Percentiles rank a stretch among this genome's conserved stretches.
These are phyloP conservation scores for Acrodontium crateriforme DNA, from an alignment of 2,329 filamentous ascomycete species.

Conservation along the genomic window DNA sequence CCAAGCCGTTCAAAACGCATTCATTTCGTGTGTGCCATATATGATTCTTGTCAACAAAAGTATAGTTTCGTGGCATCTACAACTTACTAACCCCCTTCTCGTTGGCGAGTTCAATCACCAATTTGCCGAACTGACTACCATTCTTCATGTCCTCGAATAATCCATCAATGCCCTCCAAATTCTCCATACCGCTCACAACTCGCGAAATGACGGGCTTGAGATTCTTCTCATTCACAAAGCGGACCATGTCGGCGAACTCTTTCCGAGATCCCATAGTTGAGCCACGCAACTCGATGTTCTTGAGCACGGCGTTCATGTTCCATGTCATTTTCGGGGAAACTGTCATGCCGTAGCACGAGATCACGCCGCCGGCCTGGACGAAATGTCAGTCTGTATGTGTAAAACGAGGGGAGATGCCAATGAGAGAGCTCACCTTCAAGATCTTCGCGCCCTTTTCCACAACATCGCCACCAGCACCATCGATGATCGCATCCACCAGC, in stretches of 20 bases:
- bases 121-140: conserved; percentile 79
- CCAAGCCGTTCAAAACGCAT: no score
- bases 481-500: conserved; percentile 70
- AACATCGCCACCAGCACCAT: conserved; percentile 80
- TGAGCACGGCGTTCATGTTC: conserved; percentile 68
- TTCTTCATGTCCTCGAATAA: conserved; percentile 82
- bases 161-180: conserved; percentile 63
- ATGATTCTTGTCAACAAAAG: no score
- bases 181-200: conserved; percentile 54
- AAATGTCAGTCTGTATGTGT: conserved; percentile 1
- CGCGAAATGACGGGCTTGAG: conserved; percentile 68
- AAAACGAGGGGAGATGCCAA: background rate
- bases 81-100: conserved; percentile 18
- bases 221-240: conserved; percentile 60
- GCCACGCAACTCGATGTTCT: conserved; percentile 75
- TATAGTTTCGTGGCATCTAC: conserved; percentile 4
- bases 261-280: conserved; percentile 81
- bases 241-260: conserved; percentile 85
- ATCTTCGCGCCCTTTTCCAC: conserved; percentile 54
- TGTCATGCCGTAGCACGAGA: conserved; percentile 87
- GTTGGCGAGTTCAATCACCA: conserved; percentile 59
- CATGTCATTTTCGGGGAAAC: conserved; percentile 73
- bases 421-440: conserved; percentile 41
- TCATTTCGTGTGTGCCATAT: no score
- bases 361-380: conserved; percentile 55